phyloP scores from a whole-genome alignment of 2,329 filamentous ascomycete species.

The Alternaria metachromatica region DNA sequence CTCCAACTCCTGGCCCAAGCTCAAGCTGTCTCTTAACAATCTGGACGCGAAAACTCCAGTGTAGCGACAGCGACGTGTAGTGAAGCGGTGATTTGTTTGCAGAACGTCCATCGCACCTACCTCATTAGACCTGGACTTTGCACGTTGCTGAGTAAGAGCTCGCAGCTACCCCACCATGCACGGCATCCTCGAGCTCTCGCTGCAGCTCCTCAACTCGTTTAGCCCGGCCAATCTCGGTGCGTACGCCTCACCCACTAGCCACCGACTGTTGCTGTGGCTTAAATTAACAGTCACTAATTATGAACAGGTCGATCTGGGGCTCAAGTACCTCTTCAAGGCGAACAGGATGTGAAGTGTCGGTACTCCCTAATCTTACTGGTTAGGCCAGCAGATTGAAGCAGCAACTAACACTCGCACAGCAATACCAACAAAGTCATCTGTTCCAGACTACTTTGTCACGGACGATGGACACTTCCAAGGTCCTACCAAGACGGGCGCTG shows the following conservation, averaged over 20 bases:
- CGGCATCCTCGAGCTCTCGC: conserved; percentile 32
- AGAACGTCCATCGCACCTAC: background rate
- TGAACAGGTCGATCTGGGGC: conserved; percentile 12
- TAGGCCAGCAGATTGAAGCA: background rate
- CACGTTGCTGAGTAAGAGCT: conserved; percentile 5
- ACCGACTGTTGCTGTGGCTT: background rate
- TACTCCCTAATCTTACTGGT: conserved; percentile 8
- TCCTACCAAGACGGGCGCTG: conserved; percentile 71
- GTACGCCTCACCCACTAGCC: conserved; percentile 1
- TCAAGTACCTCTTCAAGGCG: conserved; percentile 25
- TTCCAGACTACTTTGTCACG: conserved; percentile 45
- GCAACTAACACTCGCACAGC: conserved; percentile 20
- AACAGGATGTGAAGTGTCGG: conserved; percentile 28
- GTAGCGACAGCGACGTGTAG: background rate
- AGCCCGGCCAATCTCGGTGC: conserved; percentile 24
- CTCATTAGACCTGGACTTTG: background rate
- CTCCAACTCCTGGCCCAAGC: conserved; percentile 3
- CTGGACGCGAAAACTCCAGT: background rate
- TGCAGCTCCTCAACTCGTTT: conserved; percentile 32
- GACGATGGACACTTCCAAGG: conserved; percentile 52
- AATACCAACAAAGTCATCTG: conserved; percentile 29
- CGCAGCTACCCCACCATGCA: conserved; percentile 26
- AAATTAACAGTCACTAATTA: background rate
- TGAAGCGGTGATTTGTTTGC: background rate
- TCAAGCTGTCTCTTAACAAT: conserved; percentile 2